These are phyloP conservation scores for Mortierella alpina DNA, from an alignment of 192 early-diverging fungal genomes.

Conservation along the genomic window DNA sequence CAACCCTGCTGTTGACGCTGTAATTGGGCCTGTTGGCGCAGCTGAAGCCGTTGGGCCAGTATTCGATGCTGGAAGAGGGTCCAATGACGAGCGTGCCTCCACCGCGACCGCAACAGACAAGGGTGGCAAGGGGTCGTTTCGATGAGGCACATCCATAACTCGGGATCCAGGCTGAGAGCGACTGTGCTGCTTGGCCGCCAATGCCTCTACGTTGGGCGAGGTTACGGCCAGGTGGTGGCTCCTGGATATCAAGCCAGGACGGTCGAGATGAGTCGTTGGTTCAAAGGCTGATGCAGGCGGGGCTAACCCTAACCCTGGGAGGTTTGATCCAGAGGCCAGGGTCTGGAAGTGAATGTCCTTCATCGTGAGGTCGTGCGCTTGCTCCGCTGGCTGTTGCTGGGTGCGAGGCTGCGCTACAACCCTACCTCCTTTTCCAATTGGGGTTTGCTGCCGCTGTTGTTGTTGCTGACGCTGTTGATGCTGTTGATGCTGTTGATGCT, in stretches of 20 bases:
- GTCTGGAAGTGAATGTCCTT: conserved; percentile 53
- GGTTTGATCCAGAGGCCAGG: background rate
- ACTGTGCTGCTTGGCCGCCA: conserved; percentile 3
- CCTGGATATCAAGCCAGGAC: background rate
- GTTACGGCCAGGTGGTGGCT: background rate
- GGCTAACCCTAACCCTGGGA: no score
- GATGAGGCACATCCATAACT: background rate
- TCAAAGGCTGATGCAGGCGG: background rate
- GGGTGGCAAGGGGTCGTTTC: background rate
- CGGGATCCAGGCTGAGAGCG: conserved; percentile 14
- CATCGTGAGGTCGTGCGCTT: conserved; percentile 44
- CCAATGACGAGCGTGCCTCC: background rate
- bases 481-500: conserved; percentile 2
- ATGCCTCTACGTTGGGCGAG: background rate
- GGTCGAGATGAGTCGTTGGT: background rate
- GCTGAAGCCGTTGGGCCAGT: background rate
- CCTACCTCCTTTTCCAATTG: background rate
- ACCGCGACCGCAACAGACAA: conserved; percentile 6
- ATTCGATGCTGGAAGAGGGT: background rate
- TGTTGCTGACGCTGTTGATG: background rate
- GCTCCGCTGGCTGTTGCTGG: conserved; percentile 11
- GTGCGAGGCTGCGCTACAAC: background rate
- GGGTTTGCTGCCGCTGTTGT: background rate
- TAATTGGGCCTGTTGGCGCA: background rate
- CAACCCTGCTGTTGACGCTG: background rate